Evolutionary conservation across 805 yeast species (phyloP).

Genomic region (Saccharomycopsis javanensis): DNA sequence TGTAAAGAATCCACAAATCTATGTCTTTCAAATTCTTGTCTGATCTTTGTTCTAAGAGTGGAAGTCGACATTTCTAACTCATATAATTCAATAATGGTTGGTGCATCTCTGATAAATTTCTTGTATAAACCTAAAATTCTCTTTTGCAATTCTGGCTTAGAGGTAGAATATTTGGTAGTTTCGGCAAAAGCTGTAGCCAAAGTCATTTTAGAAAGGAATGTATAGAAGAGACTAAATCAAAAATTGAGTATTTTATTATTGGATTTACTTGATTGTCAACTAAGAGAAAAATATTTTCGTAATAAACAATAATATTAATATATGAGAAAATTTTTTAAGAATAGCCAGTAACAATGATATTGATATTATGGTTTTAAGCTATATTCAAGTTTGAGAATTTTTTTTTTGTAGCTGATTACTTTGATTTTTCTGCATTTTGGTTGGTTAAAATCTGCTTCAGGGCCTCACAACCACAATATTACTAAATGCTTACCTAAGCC

Average conservation of each 20-base stretch:
- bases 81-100: constrained; percentile 50
- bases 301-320: too few relatives aligned
- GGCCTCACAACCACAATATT: not conserved
- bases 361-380: too few relatives aligned
- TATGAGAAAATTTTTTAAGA: too few relatives aligned
- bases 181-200: constrained; percentile 78
- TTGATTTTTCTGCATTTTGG: constrained; percentile 2
- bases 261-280: not conserved
- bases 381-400: not conserved
- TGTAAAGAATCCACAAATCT: constrained; percentile 61
- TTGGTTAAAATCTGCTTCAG: not conserved
- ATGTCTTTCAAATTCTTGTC: constrained; percentile 85
- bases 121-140: constrained; percentile 67
- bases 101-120: constrained; percentile 54
- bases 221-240: too few relatives aligned
- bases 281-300: too few relatives aligned
- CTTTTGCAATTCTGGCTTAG: constrained; percentile 48
- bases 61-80: constrained; percentile 72
- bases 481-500: not conserved
- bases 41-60: constrained; percentile 67
- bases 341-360: too few relatives aligned
- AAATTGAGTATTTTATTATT: too few relatives aligned
- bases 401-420: too few relatives aligned
- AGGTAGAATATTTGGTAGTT: constrained; percentile 58
- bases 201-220: constrained; percentile 33